A percentile compares a stretch with the other conserved stretches of the same genome.
Evolutionary conservation across 371 early-diverging fungal species (phyloP).

Genomic region (Globomyces sp.): DNA sequence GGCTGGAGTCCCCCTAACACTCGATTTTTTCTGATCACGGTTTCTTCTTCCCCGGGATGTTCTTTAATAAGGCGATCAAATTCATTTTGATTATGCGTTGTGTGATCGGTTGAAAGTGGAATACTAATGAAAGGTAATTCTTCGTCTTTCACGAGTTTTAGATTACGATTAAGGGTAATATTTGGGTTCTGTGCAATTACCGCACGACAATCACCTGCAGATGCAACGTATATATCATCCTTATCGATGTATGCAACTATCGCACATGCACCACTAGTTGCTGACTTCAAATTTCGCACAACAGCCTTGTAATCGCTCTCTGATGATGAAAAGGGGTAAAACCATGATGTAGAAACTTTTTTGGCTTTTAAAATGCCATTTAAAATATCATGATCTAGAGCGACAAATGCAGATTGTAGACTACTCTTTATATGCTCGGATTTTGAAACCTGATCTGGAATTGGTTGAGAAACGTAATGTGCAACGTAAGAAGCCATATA

Average conservation of each 20-base stretch:
- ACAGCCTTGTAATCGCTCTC: background rate
- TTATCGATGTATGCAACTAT: slow-evolving; percentile 7
- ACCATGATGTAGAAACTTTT: background rate
- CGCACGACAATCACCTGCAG: slow-evolving; percentile 46
- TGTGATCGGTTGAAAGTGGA: slow-evolving; percentile 44
- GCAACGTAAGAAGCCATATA: slow-evolving; percentile 42
- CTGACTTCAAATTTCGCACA: slow-evolving; percentile 33
- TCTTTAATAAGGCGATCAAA: slow-evolving; percentile 15
- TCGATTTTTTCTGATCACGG: background rate
- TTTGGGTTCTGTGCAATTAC: slow-evolving; percentile 47
- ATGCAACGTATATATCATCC: slow-evolving; percentile 19
- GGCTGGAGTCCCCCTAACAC: slow-evolving; percentile 27
- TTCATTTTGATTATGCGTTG: slow-evolving; percentile 17
- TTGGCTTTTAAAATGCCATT: background rate
- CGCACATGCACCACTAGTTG: slow-evolving; percentile 44
- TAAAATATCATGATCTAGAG: slow-evolving; percentile 17
- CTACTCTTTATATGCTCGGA: background rate
- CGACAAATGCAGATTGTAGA: slow-evolving; percentile 11
- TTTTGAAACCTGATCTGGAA: slow-evolving; percentile 1
- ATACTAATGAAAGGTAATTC: slow-evolving; percentile 40
- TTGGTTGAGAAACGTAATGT: slow-evolving; percentile 5
- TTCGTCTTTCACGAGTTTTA: background rate
- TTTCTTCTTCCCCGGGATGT: slow-evolving; percentile 21
- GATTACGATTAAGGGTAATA: slow-evolving; percentile 2
- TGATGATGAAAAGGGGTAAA: background rate